Conservation (phyloP, 2,329 filamentous ascomycete species). For the Pseudocercospora cruenta region DNA sequence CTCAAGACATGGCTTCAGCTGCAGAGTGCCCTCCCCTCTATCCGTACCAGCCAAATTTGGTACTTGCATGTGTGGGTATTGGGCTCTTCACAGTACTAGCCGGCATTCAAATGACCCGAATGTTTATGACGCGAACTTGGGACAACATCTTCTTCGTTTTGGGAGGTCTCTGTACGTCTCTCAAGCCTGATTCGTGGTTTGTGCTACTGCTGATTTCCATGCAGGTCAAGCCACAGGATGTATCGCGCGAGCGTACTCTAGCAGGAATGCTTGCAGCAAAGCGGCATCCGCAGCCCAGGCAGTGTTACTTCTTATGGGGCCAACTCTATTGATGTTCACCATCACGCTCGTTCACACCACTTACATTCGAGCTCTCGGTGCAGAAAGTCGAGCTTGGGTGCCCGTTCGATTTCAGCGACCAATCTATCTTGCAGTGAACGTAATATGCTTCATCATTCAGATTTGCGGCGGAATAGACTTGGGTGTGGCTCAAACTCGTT, state of each 20-base stretch:
- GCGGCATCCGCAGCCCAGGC: constrained; percentile 7
- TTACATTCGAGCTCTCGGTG: constrained; percentile 10
- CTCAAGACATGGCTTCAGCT: background rate
- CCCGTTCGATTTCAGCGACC: constrained; percentile 8
- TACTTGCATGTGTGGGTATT: constrained; percentile 12
- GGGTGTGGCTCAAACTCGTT: background rate
- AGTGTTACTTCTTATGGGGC: constrained; percentile 16
- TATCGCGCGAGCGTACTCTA: constrained; percentile 3
- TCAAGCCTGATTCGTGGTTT: background rate
- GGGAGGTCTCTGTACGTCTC: constrained; percentile 12
- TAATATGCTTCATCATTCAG: constrained; percentile 6
- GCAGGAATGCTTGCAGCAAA: constrained; percentile 11
- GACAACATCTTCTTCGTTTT: constrained; percentile 18
- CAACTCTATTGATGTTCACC: constrained; percentile 17
- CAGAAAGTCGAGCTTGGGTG: constrained; percentile 6
- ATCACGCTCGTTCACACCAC: constrained; percentile 7
- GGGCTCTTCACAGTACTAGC: constrained; percentile 8
- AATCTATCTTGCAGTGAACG: constrained; percentile 10
- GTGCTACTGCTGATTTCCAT: background rate
- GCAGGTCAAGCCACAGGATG: constrained; percentile 13
- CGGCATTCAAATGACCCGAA: background rate
- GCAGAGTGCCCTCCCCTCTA: constrained; percentile 7
- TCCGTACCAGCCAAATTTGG: constrained; percentile 12
- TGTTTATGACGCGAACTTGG: constrained; percentile 8
- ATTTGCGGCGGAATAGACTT: constrained; percentile 5